Conservation (phyloP, 2,329 filamentous ascomycete genomes). For the Ceratocystis ficicola region DNA sequence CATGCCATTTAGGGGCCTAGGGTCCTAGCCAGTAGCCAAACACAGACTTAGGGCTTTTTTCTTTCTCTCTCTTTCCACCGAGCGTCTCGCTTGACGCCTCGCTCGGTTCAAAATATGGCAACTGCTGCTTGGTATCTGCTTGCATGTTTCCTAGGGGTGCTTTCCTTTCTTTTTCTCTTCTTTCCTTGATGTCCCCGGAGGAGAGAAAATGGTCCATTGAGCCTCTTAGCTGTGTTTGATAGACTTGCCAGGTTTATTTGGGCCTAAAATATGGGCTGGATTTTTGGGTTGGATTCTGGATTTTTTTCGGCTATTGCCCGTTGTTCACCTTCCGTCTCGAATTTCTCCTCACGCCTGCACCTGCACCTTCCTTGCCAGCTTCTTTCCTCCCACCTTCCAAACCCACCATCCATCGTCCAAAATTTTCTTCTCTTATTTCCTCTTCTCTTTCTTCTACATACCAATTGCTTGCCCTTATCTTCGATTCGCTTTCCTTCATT, state of each 20-base stretch:
- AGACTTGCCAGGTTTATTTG: conserved; percentile 5
- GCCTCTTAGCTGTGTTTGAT: not conserved
- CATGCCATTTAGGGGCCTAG: too few species aligned
- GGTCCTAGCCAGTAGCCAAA: not conserved
- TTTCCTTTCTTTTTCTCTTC: not conserved
- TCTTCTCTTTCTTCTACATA: not conserved
- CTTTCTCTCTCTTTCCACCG: not conserved
- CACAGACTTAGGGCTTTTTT: not conserved
- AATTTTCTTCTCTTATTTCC: conserved; percentile 10
- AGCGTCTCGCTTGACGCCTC: not conserved
- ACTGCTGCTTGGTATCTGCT: not conserved
- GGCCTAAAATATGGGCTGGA: conserved; percentile 2
- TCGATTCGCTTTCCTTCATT: conserved; percentile 16
- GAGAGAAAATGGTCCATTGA: not conserved
- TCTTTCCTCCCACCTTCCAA: conserved; percentile 10
- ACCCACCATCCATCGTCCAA: not conserved
- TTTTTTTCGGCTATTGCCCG: conserved; percentile 6
- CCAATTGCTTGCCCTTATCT: conserved; percentile 10
- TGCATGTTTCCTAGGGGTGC: not conserved
- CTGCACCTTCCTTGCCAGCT: conserved; percentile 1
- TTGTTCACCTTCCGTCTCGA: conserved; percentile 11
- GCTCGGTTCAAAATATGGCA: conserved; percentile 1
- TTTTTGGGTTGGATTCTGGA: not conserved
- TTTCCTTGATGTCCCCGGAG: not conserved
- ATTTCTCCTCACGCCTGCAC: conserved; percentile 13